Conservation (phyloP, 495 filamentous ascomycete genomes). For the Neurospora sp. region DNA sequence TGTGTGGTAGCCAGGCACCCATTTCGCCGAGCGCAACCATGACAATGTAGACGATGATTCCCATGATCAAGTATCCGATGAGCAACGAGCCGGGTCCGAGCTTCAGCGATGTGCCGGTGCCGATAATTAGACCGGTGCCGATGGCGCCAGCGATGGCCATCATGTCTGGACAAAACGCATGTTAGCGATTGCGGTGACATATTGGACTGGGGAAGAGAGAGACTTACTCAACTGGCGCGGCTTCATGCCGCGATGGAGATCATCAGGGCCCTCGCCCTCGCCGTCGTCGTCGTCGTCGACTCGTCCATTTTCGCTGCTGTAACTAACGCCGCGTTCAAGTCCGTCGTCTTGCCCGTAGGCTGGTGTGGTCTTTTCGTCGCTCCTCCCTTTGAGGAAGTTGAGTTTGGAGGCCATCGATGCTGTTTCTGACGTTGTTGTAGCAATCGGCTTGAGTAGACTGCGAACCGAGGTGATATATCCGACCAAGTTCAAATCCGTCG, state of each 20-base stretch:
- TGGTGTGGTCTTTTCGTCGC: slow-evolving; percentile 15
- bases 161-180: slow-evolving; percentile 20
- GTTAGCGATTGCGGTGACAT: background rate
- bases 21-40: slow-evolving; percentile 47
- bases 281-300: slow-evolving; percentile 11
- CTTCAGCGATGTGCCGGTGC: slow-evolving; percentile 17
- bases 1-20: slow-evolving; percentile 57
- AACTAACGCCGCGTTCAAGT: background rate
- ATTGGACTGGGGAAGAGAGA: background rate
- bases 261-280: slow-evolving; percentile 9
- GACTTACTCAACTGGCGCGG: slow-evolving; percentile 24
- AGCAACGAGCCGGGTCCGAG: slow-evolving; percentile 54
- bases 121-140: slow-evolving; percentile 46
- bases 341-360: slow-evolving; percentile 8
- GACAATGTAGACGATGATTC: slow-evolving; percentile 37
- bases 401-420: slow-evolving; percentile 3
- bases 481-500: background rate
- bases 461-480: background rate
- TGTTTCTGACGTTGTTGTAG: background rate
- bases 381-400: slow-evolving; percentile 7
- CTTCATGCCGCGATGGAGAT: slow-evolving; percentile 28
- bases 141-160: slow-evolving; percentile 84
- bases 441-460: background rate
- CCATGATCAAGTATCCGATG: slow-evolving; percentile 49
- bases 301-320: slow-evolving; percentile 11